Evolutionary conservation across 345 rosid species (phyloP), one percentile per base, ranked within the genome.

Genomic region (Eutrema japonicum): DNA sequence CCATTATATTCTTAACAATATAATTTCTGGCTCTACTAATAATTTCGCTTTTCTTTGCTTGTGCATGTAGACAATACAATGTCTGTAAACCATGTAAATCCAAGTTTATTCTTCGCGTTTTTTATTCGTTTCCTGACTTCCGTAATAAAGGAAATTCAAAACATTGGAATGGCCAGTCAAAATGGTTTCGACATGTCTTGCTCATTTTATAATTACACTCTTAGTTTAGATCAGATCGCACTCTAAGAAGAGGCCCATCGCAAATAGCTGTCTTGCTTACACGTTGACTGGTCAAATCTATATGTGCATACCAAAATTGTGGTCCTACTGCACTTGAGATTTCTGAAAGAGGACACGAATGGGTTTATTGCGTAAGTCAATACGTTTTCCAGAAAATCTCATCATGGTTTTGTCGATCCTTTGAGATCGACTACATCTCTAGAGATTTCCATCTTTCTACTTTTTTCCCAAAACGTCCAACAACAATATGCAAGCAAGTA

Each of bases 321-420:
- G 80, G 80, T 77, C 80, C 80, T 64, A 40, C 58, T 32, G 50
- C 76, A 71, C 76, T 77, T 46, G 71, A 57, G 62, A 64, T 50
- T 64, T 64, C 41, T 42, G 62, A 37, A 50, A 49, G 63, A 65
- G 43, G 75, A 71, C 76, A 71, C 80, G 76, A 61, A 76, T 67
- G 43, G 13, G 45, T 69, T 57, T 69, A 61, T 62, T 69, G 57
- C 58, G 51, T 69, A 62, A 45, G 32, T 63, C 70, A 26, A 58
- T 65, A 12, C 48, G 60, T 76, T 32, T 64, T 32, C 26, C 26
- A 56, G 40, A 55, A 58, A 2, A 41, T 55, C 10, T 37, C 52
- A 69, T 27, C 27, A 64, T 70, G 53, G 33, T 48, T 22, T 63
- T 70, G 46, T 69, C 6, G 60, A 64, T 76, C 37, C 18, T 64